Conservation (phyloP, 306 rosid species). For the Vachellia collinsii region DNA sequence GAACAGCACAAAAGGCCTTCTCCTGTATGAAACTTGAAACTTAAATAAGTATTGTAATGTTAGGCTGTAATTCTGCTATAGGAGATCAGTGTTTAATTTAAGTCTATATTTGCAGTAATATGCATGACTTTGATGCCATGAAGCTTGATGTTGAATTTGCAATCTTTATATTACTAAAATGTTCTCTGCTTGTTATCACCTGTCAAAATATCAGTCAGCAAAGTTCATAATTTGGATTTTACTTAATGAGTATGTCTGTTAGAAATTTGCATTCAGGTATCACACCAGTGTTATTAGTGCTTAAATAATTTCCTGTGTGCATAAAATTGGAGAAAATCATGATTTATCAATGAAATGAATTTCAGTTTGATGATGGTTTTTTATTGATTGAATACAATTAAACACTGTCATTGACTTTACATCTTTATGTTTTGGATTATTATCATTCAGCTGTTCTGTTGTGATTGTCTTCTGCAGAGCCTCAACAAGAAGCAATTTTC, state of each 20-base stretch:
- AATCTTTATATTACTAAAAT: background rate
- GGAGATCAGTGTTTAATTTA: constrained; percentile 3
- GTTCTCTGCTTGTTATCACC: constrained; percentile 6
- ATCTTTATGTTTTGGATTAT: background rate
- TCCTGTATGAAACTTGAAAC: background rate
- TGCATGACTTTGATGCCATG: constrained; percentile 2
- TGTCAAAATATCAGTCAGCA: background rate
- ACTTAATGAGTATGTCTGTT: background rate
- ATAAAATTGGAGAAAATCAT: constrained; percentile 4
- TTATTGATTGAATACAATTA: background rate
- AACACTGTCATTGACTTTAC: constrained; percentile 15
- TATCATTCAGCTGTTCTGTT: constrained; percentile 22
- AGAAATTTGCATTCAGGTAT: constrained; percentile 19
- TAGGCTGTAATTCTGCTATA: background rate
- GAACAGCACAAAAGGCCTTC: background rate
- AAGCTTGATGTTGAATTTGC: constrained; percentile 2
- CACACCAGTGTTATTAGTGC: background rate
- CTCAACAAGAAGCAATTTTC: constrained; percentile 49
- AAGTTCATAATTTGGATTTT: constrained; percentile 11
- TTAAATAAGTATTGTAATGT: background rate
- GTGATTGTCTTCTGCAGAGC: constrained; percentile 52
- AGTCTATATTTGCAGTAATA: background rate
- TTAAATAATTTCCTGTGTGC: background rate
- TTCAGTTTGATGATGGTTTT: background rate
- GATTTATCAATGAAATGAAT: background rate